A percentile compares a stretch with the other conserved stretches of the same genome.
phyloP scores from a whole-genome alignment of 2,329 filamentous ascomycete genomes.

The Talaromyces atroroseus region DNA sequence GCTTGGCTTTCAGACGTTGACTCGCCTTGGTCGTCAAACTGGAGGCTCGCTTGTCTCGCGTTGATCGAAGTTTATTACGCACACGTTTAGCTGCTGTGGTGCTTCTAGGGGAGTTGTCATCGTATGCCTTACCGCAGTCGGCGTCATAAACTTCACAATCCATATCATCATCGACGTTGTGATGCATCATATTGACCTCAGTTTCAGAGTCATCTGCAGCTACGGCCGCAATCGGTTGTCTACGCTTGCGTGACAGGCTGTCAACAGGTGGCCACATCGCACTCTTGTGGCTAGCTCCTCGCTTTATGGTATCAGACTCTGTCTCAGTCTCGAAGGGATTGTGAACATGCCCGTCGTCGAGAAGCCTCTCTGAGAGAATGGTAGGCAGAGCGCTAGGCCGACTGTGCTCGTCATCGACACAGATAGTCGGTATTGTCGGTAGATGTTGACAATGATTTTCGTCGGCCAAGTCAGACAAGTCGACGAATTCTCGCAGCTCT shows the following conservation, averaged over 20 bases:
- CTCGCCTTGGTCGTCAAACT: constrained; percentile 14
- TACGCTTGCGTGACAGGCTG: constrained; percentile 32
- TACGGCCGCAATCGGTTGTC: constrained; percentile 16
- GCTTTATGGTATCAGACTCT: neutral
- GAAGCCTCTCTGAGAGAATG: constrained; percentile 42
- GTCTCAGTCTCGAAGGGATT: neutral
- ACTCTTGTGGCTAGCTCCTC: constrained; percentile 14
- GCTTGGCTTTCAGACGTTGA: constrained; percentile 14
- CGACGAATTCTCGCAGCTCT: constrained; percentile 45
- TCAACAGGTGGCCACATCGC: constrained; percentile 19
- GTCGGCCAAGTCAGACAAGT: neutral
- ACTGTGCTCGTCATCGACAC: constrained; percentile 18
- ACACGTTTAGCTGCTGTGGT: neutral
- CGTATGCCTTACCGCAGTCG: constrained; percentile 7
- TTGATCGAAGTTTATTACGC: constrained; percentile 5
- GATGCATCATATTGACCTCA: neutral
- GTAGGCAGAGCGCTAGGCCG: constrained; percentile 38
- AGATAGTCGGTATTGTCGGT: constrained; percentile 17
- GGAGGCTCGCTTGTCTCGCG: constrained; percentile 12
- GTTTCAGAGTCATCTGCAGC: neutral
- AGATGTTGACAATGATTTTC: neutral
- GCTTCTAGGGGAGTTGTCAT: neutral
- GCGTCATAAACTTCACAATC: constrained; percentile 1
- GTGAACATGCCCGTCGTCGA: constrained; percentile 20
- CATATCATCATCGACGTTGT: neutral